phyloP scores from a whole-genome alignment of 192 early-diverging fungal species.

The Gaertneriomyces sp. region DNA sequence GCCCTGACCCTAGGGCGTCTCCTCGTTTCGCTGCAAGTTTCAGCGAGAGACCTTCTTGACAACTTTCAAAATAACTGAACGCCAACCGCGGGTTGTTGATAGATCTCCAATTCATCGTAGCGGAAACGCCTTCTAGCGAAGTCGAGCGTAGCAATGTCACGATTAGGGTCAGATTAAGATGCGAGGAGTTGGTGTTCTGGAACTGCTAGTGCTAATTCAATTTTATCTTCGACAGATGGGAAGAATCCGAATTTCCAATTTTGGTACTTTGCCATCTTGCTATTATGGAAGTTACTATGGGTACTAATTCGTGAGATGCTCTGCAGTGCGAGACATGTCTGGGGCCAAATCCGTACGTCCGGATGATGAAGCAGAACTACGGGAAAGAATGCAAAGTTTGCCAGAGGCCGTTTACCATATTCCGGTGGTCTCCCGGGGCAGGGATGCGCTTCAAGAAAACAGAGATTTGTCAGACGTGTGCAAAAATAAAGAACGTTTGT shows the following conservation, averaged over 20 bases:
- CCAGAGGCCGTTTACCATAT: constrained; percentile 87
- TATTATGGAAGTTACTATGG: constrained; percentile 6
- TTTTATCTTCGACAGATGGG: constrained; percentile 20
- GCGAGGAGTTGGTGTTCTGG: no score
- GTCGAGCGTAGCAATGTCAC: no score
- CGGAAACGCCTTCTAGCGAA: no score
- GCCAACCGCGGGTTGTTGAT: no score
- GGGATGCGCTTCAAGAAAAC: constrained; percentile 98
- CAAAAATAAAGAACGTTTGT: constrained; percentile 98
- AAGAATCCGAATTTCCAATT: constrained; percentile 48
- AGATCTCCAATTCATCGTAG: no score
- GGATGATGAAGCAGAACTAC: constrained; percentile 66
- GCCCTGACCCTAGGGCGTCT: no score
- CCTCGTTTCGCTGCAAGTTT: no score
- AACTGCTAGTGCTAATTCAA: background rate
- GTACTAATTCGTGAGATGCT: background rate
- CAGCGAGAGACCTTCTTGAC: no score
- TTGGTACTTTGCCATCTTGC: constrained; percentile 25
- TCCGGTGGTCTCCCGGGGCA: constrained; percentile 91
- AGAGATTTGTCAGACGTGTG: constrained; percentile 95
- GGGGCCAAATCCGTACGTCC: constrained; percentile 96
- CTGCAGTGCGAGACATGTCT: constrained; percentile 92
- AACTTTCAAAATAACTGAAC: no score
- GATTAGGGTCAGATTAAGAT: no score
- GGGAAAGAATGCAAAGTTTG: constrained; percentile 81